Base-by-base conservation (phyloP, 2,329 filamentous ascomycete species). In the Blumeriella jaapii region DNA sequence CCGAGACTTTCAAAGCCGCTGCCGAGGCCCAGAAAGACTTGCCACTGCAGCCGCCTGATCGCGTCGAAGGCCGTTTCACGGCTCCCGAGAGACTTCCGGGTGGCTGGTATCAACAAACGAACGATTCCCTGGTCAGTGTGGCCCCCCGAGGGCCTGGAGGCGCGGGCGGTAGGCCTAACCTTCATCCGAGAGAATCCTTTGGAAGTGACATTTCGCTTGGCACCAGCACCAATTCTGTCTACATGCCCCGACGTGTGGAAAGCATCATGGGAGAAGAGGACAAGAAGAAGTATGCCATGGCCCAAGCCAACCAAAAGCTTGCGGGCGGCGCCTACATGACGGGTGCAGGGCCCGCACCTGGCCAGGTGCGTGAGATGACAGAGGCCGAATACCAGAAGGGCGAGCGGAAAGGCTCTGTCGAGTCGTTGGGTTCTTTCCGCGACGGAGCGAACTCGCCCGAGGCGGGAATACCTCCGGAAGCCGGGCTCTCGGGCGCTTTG, bases 191-290 rank as follows among this genome's bases (percentile, higher is more conserved):
- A 40, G 66, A 71, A 38, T 89, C 82, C 0, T 71, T 75, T 45
- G 78, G 83, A 34, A 85, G 79, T 27, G 63, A 72, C 31, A 55
- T 69, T 34, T 81, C 76, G 3, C 66, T 60, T 3, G 65, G 64
- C 13, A 76, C 72, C 0, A 67, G 60, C 7, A 35, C 33, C 5
- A 63, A 59, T 47, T 78, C 74, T 0, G 65, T 85, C 18, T 76
- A 75, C 48, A 61, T 78, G 52, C 80, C 81, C 0, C 80, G 87
- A 49, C 50, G 53, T n/a, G 53, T 56, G 8, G 53, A 56, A 20
- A 81, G 71, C 50, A 73, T 89, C 50, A 82, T 93, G 72, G 74
- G 74, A 43, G 76, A 80, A 5, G 82, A 91, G 55, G 82, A 89
- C 52, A 71, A 74, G 22, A 70, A 69, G 44, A 81, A 84, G 51